A percentile compares a stretch with the other conserved stretches of the same genome.
Conservation (phyloP, 345 rosid genomes). For the Ailanthus altissimus region DNA sequence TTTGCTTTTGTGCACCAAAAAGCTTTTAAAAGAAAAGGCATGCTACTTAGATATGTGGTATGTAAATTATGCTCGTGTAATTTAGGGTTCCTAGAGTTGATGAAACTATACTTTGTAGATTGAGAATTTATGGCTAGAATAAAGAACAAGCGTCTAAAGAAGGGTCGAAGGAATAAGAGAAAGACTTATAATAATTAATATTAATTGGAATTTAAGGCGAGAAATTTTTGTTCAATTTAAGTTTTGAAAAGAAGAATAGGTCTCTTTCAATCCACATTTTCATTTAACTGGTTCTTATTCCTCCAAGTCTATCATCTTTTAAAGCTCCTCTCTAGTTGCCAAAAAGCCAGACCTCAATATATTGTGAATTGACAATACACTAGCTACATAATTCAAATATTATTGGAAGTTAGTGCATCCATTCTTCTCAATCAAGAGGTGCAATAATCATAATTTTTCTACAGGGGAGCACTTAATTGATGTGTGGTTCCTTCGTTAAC, state of each 20-base stretch:
- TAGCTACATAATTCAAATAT: background rate
- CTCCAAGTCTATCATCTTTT: background rate
- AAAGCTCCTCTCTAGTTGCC: background rate
- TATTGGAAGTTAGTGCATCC: background rate
- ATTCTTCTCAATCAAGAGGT: background rate
- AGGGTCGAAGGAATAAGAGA: background rate
- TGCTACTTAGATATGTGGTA: background rate
- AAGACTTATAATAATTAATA: background rate
- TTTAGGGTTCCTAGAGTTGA: slow-evolving; percentile 5
- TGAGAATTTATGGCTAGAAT: slow-evolving; percentile 26
- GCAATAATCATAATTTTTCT: no score
- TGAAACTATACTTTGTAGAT: background rate
- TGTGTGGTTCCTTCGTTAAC: background rate
- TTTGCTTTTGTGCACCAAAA: background rate
- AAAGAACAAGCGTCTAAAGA: slow-evolving; percentile 28
- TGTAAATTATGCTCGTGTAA: background rate
- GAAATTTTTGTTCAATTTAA: background rate
- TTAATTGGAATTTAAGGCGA: background rate
- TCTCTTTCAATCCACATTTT: background rate
- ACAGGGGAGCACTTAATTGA: no score
- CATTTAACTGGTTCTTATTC: background rate
- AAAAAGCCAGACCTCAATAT: background rate
- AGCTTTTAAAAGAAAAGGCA: background rate
- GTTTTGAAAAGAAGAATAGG: no score
- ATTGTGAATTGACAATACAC: slow-evolving; percentile 16